Evolutionary conservation across 257 asterid species (phyloP), one percentile per base, ranked within the genome.

Genomic region (Solanum tacnaense): DNA sequence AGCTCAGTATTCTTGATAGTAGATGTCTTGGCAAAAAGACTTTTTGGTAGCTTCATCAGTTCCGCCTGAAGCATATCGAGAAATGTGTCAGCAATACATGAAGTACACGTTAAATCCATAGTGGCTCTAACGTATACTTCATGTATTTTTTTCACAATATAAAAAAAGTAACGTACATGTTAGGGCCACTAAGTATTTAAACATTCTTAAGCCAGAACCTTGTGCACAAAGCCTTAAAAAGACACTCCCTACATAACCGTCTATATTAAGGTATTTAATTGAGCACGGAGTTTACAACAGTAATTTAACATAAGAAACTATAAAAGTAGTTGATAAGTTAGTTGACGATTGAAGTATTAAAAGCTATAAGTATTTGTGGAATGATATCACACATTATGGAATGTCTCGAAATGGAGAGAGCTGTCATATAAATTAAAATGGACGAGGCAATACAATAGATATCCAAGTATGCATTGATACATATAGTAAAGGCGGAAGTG

Each of bases 11-110:
- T 93, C 82, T 88, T 95, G 21, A 93, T 92, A 0, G 92, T 94
- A 34, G 98, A 88, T 32, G 96, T 87, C 93, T 92, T 91, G 20
- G 96, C 93, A 93, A 95, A 90, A 89, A 96, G 98, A 88, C 89
- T 95, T 87, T 93, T 94, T 9, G 98, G 98, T 82, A 95, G 98
- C 90, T 95, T 96, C 91, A 88, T 88, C 56, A 96, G 90, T 89
- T 92, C 93, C 4, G 92, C 95, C 98, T 96, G 96, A 81, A 81
- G 29, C 68, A 81, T 31, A 29, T 49, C 0, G 20, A 49, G 73
- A 49, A 86, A 86, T 34, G 11, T 35, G 27, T 11, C 34, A 72
- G 81, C 82, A 10, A 67, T 32, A 18, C 11, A 46, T 10, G 70
- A 5, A 11, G 25, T 49, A 23, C 15, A n/a, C 16, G 15, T 62